A percentile compares a stretch with the other conserved stretches of the same genome.
Evolutionary conservation across 345 rosid genomes (phyloP).

Genomic region (Hirschfeldia incana): DNA sequence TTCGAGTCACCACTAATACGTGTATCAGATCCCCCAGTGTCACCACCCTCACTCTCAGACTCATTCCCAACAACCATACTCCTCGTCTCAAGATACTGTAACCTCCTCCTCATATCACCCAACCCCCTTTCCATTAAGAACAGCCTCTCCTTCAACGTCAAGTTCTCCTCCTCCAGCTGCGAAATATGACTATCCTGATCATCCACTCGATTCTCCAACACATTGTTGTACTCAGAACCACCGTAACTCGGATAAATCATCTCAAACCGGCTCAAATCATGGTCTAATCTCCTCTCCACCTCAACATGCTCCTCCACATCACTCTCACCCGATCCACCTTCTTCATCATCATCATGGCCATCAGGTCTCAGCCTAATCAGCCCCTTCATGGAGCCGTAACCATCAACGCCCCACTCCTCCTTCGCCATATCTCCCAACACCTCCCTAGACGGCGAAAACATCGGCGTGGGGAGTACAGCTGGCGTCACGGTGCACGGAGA

Average conservation of each 20-base stretch:
- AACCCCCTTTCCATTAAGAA: slow-evolving; percentile 90
- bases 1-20: slow-evolving; percentile 35
- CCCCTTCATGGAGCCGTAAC: slow-evolving; percentile 98
- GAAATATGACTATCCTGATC: slow-evolving; percentile 95
- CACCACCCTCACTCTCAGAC: slow-evolving; percentile 64
- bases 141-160: slow-evolving; percentile 84
- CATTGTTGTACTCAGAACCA: slow-evolving; percentile 61
- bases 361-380: slow-evolving; percentile 79
- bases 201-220: slow-evolving; percentile 88
- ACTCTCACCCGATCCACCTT: slow-evolving; percentile 91
- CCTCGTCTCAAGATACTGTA: slow-evolving; percentile 79
- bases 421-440: slow-evolving; percentile 93
- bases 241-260: slow-evolving; percentile 82
- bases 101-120: slow-evolving; percentile 80
- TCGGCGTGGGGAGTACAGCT: slow-evolving; percentile 79
- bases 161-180: slow-evolving; percentile 89
- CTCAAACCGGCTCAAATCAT: slow-evolving; percentile 95
- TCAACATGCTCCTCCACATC: slow-evolving; percentile 97
- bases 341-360: slow-evolving; percentile 87
- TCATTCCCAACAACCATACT: slow-evolving; percentile 57
- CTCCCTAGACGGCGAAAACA: slow-evolving; percentile 84
- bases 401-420: slow-evolving; percentile 99
- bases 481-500: slow-evolving; percentile 96
- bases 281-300: slow-evolving; percentile 91
- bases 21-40: slow-evolving; percentile 64